Evolutionary conservation across 2,329 filamentous ascomycete genomes (phyloP), one percentile per base, ranked within the genome.

Genomic region (Cryphonectria naterciae): DNA sequence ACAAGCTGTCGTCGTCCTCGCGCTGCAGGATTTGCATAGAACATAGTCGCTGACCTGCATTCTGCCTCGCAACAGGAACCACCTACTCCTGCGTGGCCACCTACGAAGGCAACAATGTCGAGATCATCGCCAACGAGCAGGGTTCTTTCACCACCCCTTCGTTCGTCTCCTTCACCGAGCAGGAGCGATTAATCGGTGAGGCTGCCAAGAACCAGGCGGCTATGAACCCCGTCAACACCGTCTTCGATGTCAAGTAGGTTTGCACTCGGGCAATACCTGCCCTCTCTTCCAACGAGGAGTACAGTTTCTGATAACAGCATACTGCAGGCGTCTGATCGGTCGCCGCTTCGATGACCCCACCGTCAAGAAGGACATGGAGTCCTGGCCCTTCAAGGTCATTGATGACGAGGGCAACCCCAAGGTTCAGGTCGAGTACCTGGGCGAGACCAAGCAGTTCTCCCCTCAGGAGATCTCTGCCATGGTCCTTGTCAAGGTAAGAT

Each of bases 121-220:
- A 99, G 86, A 99, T 99, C 89, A 98, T 98, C 85, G 95, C 95
- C 92, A 98, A 98, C 87, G 95, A 98, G 90, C 95, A 98, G 91
- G 95, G 95, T 89, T 95, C 91, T 87, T 97, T 97, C 87, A 98
- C 96, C 82, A 98, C 96, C 75, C 96, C 96, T 77, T 98, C 96
- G 71, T 99, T 98, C 89, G 96, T 99, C 82, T 97, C 94, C 79
- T 99, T 99, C 91, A 98, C 94, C 83, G 92, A 95, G 80, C 94
- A 97, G 88, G 96, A 99, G 90, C 95, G 96, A 85, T 88, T 99
- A 86, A 98, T 98, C 81, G 96, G 96, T 88, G 96, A 98, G 90
- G 95, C 96, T 74, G 96, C 96, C 82, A 99, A 98, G 93, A 99
- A 99, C 89, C 95, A 98, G 91, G 96, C 95, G 82, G 95, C 96